A percentile compares a stretch with the other conserved stretches of the same genome.
Conservation (phyloP, 2,329 filamentous ascomycete genomes). For the Torrubiella hemipterigena region DNA sequence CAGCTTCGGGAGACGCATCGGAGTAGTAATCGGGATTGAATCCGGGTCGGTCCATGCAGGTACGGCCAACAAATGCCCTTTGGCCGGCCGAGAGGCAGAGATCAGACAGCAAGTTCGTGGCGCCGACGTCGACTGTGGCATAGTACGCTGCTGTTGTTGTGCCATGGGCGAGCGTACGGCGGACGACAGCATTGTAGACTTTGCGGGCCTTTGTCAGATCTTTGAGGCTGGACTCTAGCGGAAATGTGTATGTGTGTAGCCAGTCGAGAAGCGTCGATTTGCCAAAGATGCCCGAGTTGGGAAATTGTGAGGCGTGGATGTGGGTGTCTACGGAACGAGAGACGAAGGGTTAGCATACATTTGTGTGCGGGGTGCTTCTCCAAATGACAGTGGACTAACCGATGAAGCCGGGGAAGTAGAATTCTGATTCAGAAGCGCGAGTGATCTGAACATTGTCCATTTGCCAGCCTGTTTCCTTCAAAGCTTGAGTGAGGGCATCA, state of each 20-base stretch:
- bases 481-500: slow-evolving; percentile 18
- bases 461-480: slow-evolving; percentile 33
- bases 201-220: slow-evolving; percentile 48
- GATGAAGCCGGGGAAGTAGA: slow-evolving; percentile 78
- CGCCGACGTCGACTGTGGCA: slow-evolving; percentile 73
- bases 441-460: slow-evolving; percentile 23
- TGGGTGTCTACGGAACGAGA: slow-evolving; percentile 97
- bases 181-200: slow-evolving; percentile 69
- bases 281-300: slow-evolving; percentile 88
- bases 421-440: slow-evolving; percentile 37
- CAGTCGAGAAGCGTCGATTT: slow-evolving; percentile 87
- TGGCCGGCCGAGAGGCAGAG: slow-evolving; percentile 73
- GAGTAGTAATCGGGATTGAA: slow-evolving; percentile 67
- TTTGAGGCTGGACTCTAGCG: slow-evolving; percentile 68
- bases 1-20: slow-evolving; percentile 52
- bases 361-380: no score
- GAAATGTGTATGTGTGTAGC: slow-evolving; percentile 91
- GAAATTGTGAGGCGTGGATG: slow-evolving; percentile 89
- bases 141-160: slow-evolving; percentile 95
- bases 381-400: slow-evolving; percentile 37
- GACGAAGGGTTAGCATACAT: no score
- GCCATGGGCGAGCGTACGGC: slow-evolving; percentile 73
- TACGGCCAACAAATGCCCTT: slow-evolving; percentile 78
- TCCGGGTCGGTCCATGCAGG: slow-evolving; percentile 75
- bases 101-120: slow-evolving; percentile 84